Conservation (phyloP, 208 protist species). For the Novymonas esmeraldas region DNA sequence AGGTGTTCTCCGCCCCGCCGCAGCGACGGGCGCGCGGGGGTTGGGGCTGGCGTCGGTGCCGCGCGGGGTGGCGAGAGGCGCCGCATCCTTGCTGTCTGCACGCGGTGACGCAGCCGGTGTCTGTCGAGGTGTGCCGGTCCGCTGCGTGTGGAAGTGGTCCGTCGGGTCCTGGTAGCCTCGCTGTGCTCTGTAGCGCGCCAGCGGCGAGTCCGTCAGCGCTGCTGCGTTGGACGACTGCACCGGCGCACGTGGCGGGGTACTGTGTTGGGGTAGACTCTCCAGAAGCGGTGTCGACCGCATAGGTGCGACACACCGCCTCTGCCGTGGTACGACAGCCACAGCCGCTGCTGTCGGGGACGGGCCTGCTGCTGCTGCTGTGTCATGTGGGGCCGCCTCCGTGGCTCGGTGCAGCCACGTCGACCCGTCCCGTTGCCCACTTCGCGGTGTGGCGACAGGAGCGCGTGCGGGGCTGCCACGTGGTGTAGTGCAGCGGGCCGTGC, state of each 20-base stretch:
- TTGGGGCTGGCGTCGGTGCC: background rate
- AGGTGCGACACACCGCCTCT: background rate
- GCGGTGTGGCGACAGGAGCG: background rate
- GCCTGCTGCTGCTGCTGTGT: background rate
- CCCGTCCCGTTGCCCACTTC: background rate
- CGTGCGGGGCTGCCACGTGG: too few relatives aligned
- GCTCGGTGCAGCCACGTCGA: background rate
- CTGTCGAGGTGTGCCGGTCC: background rate
- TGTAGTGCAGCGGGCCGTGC: too few relatives aligned
- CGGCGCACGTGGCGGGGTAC: background rate
- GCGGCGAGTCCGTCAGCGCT: constrained; percentile 7
- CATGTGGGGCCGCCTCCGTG: background rate
- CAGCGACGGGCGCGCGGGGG: too few relatives aligned
- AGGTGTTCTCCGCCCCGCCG: too few relatives aligned
- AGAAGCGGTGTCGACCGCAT: background rate
- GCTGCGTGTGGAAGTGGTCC: background rate
- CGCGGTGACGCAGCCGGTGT: background rate
- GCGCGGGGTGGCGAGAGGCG: background rate
- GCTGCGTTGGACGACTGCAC: background rate
- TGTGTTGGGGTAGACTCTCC: background rate
- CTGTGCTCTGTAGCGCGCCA: constrained; percentile 15
- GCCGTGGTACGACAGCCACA: background rate
- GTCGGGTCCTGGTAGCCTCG: constrained; percentile 12
- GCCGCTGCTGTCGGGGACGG: background rate
- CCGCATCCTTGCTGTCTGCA: background rate